A percentile compares a stretch with the other conserved stretches of the same genome.
phyloP scores from a whole-genome alignment of 805 yeast genomes.

The Clavispora fructus region DNA sequence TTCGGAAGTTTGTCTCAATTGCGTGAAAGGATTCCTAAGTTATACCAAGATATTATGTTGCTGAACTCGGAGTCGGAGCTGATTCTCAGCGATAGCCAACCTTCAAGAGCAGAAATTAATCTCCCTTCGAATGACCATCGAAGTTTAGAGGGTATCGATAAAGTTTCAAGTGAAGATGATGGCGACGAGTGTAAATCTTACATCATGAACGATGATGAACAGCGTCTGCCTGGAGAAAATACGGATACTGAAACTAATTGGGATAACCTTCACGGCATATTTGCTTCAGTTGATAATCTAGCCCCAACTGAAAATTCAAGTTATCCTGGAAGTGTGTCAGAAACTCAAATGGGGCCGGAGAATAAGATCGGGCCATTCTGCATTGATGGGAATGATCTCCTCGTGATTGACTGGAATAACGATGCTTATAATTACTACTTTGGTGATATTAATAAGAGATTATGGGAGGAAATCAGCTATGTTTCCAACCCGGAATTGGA shows the following conservation, averaged over 20 bases:
- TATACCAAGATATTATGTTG: not conserved
- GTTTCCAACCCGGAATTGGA: slow-evolving; percentile 54
- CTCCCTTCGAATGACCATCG: not conserved
- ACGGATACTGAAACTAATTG: slow-evolving; percentile 20
- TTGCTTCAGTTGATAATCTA: slow-evolving; percentile 9
- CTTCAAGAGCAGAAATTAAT: not conserved
- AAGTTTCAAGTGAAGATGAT: not conserved
- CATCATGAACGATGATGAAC: not conserved
- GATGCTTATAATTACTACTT: slow-evolving; percentile 49
- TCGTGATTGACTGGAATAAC: slow-evolving; percentile 65
- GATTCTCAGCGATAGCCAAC: not conserved
- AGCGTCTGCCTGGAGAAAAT: slow-evolving; percentile 26
- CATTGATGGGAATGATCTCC: slow-evolving; percentile 18
- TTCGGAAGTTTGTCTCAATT: slow-evolving; percentile 37
- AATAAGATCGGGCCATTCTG: slow-evolving; percentile 13
- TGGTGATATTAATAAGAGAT: slow-evolving; percentile 39
- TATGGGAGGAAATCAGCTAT: slow-evolving; percentile 45
- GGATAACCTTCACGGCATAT: slow-evolving; percentile 12
- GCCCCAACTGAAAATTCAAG: slow-evolving; percentile 1
- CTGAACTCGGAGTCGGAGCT: not conserved
- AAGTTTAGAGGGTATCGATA: not conserved
- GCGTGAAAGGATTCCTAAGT: slow-evolving; percentile 22
- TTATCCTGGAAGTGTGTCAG: not conserved
- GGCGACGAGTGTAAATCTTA: not conserved
- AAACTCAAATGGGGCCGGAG: not conserved